These are phyloP conservation scores for Blastobotrys elegans DNA, from an alignment of 1,139 yeast species.

Conservation along the genomic window DNA sequence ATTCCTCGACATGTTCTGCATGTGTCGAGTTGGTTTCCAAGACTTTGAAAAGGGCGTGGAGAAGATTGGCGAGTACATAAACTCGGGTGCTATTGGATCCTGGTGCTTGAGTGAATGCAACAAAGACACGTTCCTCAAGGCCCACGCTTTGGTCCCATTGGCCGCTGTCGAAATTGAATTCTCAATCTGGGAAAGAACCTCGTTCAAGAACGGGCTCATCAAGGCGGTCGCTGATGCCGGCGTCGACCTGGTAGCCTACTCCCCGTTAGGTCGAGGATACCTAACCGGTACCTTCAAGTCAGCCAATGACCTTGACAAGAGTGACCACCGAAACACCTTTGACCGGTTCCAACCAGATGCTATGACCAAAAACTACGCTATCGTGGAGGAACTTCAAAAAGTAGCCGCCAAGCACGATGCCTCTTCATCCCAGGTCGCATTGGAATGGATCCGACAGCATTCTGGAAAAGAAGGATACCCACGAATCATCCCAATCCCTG, in stretches of 20 bases:
- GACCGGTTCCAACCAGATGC: slow-evolving; percentile 49
- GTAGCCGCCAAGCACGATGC: slow-evolving; percentile 44
- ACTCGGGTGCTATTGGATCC: slow-evolving; percentile 47
- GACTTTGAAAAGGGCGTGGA: slow-evolving; percentile 34
- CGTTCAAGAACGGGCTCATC: slow-evolving; percentile 56
- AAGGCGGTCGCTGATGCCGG: slow-evolving; percentile 47
- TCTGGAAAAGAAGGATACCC: slow-evolving; percentile 41
- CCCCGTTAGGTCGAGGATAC: slow-evolving; percentile 78
- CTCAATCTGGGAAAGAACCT: slow-evolving; percentile 61
- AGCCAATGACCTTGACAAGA: slow-evolving; percentile 38
- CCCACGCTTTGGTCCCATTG: slow-evolving; percentile 48
- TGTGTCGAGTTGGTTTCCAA: slow-evolving; percentile 59
- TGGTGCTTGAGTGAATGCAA: slow-evolving; percentile 66
- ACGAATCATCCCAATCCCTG: slow-evolving; percentile 70
- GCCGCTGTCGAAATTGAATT: slow-evolving; percentile 71
- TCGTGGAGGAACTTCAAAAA: slow-evolving; percentile 45
- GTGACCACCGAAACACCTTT: slow-evolving; percentile 45
- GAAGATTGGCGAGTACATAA: slow-evolving; percentile 28
- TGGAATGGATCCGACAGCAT: slow-evolving; percentile 57
- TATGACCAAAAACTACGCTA: slow-evolving; percentile 45
- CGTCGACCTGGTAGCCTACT: slow-evolving; percentile 71
- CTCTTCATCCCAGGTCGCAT: slow-evolving; percentile 61
- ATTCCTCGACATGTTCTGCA: slow-evolving; percentile 51
- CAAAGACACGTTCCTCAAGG: slow-evolving; percentile 53
- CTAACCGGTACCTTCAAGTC: slow-evolving; percentile 56